phyloP scores from a whole-genome alignment of 2,329 filamentous ascomycete species.

The Chalaropsis thielavioides region DNA sequence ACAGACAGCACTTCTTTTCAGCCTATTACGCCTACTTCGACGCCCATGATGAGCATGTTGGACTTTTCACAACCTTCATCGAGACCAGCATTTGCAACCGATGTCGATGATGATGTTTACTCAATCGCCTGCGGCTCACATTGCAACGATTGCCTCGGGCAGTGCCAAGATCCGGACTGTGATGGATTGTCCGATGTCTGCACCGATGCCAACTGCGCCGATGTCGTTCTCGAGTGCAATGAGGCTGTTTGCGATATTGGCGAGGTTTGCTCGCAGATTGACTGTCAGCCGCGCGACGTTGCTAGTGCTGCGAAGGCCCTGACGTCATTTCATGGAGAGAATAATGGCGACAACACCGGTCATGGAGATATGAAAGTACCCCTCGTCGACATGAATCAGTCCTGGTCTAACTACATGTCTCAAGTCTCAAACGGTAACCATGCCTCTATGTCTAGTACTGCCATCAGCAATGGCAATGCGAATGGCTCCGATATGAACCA shows the following conservation, averaged over 20 bases:
- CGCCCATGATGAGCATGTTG: conserved; percentile 2
- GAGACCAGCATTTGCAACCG: background rate
- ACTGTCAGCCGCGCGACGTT: conserved; percentile 15
- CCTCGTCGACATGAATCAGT: background rate
- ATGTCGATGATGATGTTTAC: conserved; percentile 22
- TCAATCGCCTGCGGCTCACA: conserved; percentile 26
- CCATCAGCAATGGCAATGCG: background rate
- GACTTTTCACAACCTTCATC: background rate
- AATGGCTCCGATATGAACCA: background rate
- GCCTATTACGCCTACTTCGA: background rate
- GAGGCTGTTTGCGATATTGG: conserved; percentile 19
- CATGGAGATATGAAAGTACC: conserved; percentile 2
- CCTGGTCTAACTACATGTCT: background rate
- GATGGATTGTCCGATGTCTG: conserved; percentile 26
- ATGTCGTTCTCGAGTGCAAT: conserved; percentile 16
- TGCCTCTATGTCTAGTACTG: background rate
- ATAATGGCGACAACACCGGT: conserved; percentile 11
- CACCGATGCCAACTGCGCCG: conserved; percentile 27
- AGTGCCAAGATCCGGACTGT: conserved; percentile 27
- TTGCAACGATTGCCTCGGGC: conserved; percentile 26
- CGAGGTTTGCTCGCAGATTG: conserved; percentile 14
- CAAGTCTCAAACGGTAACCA: background rate
- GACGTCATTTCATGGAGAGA: conserved; percentile 21
- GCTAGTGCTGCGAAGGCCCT: conserved; percentile 23
- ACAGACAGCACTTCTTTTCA: background rate